Evolutionary conservation across 345 rosid species (phyloP).

Genomic region (Excoecaria agallocha): DNA sequence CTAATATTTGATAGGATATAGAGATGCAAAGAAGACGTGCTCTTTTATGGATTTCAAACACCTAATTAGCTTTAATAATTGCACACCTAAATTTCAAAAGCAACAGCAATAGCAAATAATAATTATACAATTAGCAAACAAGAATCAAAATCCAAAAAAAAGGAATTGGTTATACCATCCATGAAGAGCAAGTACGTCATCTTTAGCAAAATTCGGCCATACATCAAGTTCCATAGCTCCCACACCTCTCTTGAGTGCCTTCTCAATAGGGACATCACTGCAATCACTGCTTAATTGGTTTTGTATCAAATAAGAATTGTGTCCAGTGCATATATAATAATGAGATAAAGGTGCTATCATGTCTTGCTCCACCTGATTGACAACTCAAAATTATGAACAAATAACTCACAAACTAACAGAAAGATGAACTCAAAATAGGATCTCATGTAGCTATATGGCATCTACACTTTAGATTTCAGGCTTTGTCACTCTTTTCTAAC

Average conservation of each 20-base stretch:
- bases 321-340: constrained; percentile 30
- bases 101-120: background rate
- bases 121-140: background rate
- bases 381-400: background rate
- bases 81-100: constrained; percentile 19
- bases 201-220: too few relatives aligned
- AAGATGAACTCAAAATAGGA: background rate
- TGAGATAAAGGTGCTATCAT: constrained; percentile 31
- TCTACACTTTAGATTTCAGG: background rate
- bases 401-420: too few relatives aligned
- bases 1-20: constrained; percentile 28
- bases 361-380: constrained; percentile 27
- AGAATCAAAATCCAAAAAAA: too few relatives aligned
- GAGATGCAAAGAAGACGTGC: constrained; percentile 15
- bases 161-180: too few relatives aligned
- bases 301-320: constrained; percentile 29
- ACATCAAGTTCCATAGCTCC: too few relatives aligned
- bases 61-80: constrained; percentile 16
- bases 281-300: constrained; percentile 30
- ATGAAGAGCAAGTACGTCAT: too few relatives aligned
- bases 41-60: constrained; percentile 23
- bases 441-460: background rate
- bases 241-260: too few relatives aligned
- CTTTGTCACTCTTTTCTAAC: background rate
- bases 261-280: too few relatives aligned